Conservation (phyloP, 2,329 filamentous ascomycete species). For the Colletotrichum euphorbiae region DNA sequence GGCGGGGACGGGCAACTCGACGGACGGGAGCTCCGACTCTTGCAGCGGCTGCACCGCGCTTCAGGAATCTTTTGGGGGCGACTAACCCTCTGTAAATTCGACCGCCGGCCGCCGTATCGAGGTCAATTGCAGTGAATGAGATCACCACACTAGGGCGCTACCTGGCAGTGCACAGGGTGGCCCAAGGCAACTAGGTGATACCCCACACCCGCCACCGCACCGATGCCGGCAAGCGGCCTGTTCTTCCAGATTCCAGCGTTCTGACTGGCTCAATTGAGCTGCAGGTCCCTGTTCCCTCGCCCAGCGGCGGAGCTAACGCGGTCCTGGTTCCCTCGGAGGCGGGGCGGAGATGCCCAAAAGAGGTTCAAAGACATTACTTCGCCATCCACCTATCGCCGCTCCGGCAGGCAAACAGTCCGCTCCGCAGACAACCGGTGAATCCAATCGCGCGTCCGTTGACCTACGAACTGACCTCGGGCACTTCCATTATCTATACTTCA, state of each 20-base stretch:
- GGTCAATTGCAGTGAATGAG: neutral
- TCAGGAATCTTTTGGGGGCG: too few species aligned
- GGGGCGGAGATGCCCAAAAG: constrained; percentile 40
- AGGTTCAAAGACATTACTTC: constrained; percentile 14
- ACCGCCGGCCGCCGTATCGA: neutral
- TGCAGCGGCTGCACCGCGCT: neutral
- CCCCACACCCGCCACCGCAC: constrained; percentile 23
- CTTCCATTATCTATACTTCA: neutral
- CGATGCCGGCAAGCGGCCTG: constrained; percentile 25
- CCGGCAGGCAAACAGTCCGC: constrained; percentile 15
- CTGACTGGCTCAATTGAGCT: constrained; percentile 9
- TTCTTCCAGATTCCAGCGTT: neutral
- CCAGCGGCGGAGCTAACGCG: constrained; percentile 16
- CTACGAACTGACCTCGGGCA: neutral
- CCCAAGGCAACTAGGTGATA: neutral
- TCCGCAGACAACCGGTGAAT: too few species aligned
- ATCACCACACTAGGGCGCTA: neutral
- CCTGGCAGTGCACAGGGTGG: neutral
- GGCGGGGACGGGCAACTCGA: constrained; percentile 12
- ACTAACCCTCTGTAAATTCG: neutral
- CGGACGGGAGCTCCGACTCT: constrained; percentile 28
- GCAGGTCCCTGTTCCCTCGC: neutral
- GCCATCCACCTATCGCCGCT: constrained; percentile 18
- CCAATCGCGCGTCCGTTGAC: too few species aligned
- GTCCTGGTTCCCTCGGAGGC: constrained; percentile 8